phyloP scores from a whole-genome alignment of 2,329 filamentous ascomycete genomes.

The Cytospora chrysosperma region DNA sequence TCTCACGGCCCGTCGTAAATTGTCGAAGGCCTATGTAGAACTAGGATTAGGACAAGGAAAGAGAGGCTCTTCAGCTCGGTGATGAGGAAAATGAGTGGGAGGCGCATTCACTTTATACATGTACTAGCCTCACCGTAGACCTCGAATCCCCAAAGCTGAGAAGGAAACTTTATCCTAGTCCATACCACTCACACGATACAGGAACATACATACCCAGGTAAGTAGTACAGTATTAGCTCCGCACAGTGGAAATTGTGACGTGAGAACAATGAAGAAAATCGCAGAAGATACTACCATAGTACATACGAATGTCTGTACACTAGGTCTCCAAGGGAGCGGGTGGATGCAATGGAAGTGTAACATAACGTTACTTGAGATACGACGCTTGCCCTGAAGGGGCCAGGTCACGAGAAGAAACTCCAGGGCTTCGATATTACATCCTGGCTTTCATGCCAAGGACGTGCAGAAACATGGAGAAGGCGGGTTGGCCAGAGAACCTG shows the following conservation, averaged over 20 bases:
- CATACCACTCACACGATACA: too few relatives aligned
- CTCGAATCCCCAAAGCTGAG: too few relatives aligned
- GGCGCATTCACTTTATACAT: slow-evolving; percentile 17
- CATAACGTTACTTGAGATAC: slow-evolving; percentile 1
- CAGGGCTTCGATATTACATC: not conserved
- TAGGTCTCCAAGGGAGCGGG: slow-evolving; percentile 7
- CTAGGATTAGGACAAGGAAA: not conserved
- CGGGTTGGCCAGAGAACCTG: not conserved
- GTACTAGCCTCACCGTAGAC: not conserved
- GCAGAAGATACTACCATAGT: not conserved
- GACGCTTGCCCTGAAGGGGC: not conserved
- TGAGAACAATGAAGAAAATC: not conserved
- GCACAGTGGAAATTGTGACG: slow-evolving; percentile 3
- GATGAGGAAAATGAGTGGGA: not conserved
- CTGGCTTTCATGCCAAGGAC: slow-evolving; percentile 10
- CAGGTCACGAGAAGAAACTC: slow-evolving; percentile 7
- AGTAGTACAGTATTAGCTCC: not conserved
- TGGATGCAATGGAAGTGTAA: slow-evolving; percentile 4
- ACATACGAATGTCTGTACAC: too few relatives aligned
- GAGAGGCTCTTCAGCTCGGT: not conserved
- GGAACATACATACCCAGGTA: not conserved
- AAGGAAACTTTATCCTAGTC: too few relatives aligned
- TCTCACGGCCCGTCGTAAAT: not conserved
- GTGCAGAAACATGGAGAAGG: slow-evolving; percentile 13
- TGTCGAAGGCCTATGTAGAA: not conserved